Conservation (phyloP, 352 stramenopile genomes). For the Stramenopiles sp. region DNA sequence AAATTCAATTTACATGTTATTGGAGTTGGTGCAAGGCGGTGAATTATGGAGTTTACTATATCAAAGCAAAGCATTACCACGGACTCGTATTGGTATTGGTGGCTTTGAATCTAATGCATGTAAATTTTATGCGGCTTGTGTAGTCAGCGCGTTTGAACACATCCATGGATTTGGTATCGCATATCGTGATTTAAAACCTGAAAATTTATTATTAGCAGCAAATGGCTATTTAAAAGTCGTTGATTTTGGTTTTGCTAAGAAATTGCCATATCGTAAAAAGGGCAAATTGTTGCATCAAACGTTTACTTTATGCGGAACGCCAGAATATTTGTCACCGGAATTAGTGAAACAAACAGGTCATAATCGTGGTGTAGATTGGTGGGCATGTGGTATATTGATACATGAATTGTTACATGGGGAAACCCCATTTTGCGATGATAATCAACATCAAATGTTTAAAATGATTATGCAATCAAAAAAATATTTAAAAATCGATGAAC, state of each 20-base stretch:
- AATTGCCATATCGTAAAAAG: constrained; percentile 27
- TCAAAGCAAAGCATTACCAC: constrained; percentile 18
- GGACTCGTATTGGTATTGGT: no score
- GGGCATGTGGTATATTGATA: constrained; percentile 64
- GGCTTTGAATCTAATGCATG: neutral
- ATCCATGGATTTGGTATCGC: constrained; percentile 55
- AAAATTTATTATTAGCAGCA: constrained; percentile 68
- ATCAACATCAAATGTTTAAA: no score
- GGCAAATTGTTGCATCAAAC: no score
- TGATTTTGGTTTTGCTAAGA: constrained; percentile 27
- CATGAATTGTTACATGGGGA: constrained; percentile 47
- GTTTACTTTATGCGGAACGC: constrained; percentile 50
- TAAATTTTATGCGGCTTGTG: constrained; percentile 43
- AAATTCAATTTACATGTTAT: constrained; percentile 54
- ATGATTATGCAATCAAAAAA: no score
- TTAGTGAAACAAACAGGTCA: constrained; percentile 47
- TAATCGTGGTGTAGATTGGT: constrained; percentile 54
- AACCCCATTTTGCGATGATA: constrained; percentile 55
- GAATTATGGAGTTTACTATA: constrained; percentile 73
- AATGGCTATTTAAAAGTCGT: constrained; percentile 68
- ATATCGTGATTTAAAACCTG: constrained; percentile 75
- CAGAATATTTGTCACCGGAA: constrained; percentile 62
- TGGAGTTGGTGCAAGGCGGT: constrained; percentile 72
- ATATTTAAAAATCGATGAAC: no score
- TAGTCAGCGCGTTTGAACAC: constrained; percentile 56